A percentile compares a stretch with the other conserved stretches of the same genome.
Conservation (phyloP, 2,329 filamentous ascomycete species). For the Chaetomiaceae sp. region DNA sequence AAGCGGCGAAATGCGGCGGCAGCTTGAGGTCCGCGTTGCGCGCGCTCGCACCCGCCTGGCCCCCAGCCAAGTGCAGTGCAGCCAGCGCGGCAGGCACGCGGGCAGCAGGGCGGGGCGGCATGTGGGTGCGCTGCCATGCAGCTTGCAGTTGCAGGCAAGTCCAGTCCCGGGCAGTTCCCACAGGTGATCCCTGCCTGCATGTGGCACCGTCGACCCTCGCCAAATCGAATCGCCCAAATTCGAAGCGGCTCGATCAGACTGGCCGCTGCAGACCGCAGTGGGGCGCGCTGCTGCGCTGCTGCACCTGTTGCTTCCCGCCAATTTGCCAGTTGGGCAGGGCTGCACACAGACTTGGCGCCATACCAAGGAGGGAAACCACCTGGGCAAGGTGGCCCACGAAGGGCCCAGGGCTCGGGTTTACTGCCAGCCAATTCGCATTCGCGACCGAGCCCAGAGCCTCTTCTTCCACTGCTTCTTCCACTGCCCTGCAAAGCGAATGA, state of each 20-base stretch:
- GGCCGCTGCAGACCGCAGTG: not conserved
- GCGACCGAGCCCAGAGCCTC: no score
- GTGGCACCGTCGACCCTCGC: not conserved
- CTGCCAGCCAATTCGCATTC: no score
- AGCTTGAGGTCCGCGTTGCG: conserved; percentile 6
- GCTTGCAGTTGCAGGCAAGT: not conserved
- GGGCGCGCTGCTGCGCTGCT: conserved; percentile 1
- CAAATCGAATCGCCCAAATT: conserved; percentile 1
- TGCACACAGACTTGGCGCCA: not conserved
- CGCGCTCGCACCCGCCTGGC: no score
- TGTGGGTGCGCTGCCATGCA: conserved; percentile 6
- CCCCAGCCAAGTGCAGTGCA: no score
- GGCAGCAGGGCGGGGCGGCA: conserved; percentile 6
- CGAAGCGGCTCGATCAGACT: conserved; percentile 9
- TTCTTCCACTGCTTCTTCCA: no score
- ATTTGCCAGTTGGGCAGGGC: conserved; percentile 10
- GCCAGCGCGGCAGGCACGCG: no score
- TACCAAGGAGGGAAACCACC: no score
- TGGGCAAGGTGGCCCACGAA: no score
- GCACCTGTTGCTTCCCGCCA: not conserved
- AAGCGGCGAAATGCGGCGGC: not conserved
- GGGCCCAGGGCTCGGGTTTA: no score
- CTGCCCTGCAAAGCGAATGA: no score
- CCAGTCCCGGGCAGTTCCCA: no score
- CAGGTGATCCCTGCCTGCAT: no score